Evolutionary conservation across 2,329 filamentous ascomycete species (phyloP).

Genomic region (Geosmithia putterillii): DNA sequence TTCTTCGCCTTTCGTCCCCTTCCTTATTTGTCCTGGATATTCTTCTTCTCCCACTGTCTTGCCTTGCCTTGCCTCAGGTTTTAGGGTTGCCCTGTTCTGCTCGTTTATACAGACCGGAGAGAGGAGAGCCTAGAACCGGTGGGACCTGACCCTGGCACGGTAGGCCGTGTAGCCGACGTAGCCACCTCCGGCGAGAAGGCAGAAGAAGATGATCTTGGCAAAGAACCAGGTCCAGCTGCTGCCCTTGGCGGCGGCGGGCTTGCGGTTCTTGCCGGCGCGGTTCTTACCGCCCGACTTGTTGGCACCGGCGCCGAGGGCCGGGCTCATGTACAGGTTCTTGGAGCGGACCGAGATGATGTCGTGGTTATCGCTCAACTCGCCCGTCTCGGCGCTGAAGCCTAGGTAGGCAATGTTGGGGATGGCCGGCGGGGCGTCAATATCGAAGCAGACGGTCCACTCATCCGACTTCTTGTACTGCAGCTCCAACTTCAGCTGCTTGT

Average conservation of each 20-base stretch:
- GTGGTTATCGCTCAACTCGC: constrained; percentile 94
- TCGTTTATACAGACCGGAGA: neutral
- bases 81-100: no score
- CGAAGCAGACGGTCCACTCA: constrained; percentile 86
- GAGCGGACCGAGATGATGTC: constrained; percentile 83
- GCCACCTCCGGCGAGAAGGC: constrained; percentile 54
- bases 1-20: no score
- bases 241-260: constrained; percentile 18
- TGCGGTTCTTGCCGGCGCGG: constrained; percentile 12
- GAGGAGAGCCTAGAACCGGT: constrained; percentile 35
- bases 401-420: constrained; percentile 69
- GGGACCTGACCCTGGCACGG: constrained; percentile 50
- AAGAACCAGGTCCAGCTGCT: constrained; percentile 53
- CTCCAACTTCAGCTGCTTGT: constrained; percentile 81
- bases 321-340: constrained; percentile 71
- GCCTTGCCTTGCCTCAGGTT: neutral
- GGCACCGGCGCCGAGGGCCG: constrained; percentile 27
- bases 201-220: constrained; percentile 71
- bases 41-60: neutral
- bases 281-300: constrained; percentile 21
- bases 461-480: constrained; percentile 88
- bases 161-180: constrained; percentile 85
- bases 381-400: constrained; percentile 78
- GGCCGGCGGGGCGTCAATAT: constrained; percentile 54
- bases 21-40: neutral